Evolutionary conservation across 768 basidiomycete species (phyloP).

Genomic region (Tricholoma matsutake): DNA sequence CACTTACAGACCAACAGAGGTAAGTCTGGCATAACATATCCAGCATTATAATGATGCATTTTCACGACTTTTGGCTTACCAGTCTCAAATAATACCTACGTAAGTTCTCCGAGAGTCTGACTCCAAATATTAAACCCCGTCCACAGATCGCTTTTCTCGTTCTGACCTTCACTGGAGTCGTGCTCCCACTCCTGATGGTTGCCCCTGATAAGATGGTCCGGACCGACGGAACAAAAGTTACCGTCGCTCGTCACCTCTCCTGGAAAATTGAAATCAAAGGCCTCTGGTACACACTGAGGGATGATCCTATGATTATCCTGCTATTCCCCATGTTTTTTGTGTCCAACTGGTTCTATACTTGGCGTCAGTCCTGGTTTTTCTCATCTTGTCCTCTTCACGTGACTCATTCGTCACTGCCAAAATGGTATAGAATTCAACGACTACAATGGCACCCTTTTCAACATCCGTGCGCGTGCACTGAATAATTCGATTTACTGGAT

Average conservation of each 20-base stretch:
- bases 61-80: neutral
- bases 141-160: conserved; percentile 69
- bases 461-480: conserved; percentile 72
- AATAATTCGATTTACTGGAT: conserved; percentile 82
- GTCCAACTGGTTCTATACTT: conserved; percentile 58
- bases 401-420: neutral
- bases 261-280: conserved; percentile 76
- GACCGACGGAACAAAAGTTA: conserved; percentile 69
- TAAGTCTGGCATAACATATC: conserved; percentile 18
- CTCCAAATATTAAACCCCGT: neutral
- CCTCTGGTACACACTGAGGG: conserved; percentile 63
- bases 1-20: conserved; percentile 38
- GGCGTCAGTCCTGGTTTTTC: conserved; percentile 50
- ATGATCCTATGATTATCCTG: conserved; percentile 64
- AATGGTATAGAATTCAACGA: conserved; percentile 63
- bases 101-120: conserved; percentile 30
- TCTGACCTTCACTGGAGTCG: conserved; percentile 65
- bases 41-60: neutral
- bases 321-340: neutral
- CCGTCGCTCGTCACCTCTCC: conserved; percentile 60
- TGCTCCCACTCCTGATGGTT: conserved; percentile 67
- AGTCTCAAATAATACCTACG: conserved; percentile 77
- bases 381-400: neutral
- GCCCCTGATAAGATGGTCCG: conserved; percentile 71
- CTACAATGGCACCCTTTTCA: conserved; percentile 77